Evolutionary conservation across 768 basidiomycete genomes (phyloP), one percentile per base, ranked within the genome.

Genomic region (Mycena galericulata): DNA sequence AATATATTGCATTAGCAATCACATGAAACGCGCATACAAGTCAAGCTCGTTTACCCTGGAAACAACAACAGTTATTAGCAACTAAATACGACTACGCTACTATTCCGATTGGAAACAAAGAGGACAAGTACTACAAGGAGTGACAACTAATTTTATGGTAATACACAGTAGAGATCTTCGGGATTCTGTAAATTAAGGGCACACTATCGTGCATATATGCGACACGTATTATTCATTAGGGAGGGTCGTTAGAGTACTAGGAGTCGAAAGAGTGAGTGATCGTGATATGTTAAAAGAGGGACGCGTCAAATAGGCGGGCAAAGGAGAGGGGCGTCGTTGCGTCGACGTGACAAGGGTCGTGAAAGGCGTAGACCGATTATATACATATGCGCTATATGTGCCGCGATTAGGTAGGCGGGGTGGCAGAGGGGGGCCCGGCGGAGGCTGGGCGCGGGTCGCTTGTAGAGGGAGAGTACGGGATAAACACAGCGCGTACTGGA

Each of bases 401-500:
- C 27, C 49, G 24, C 58, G 53, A 58, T 70, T 61, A 62, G 30
- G 59, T 17, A 41, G 57, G 43, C 26, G 51, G 47, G 43, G 65
- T 8, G 57, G 62, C 59, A 36, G 56, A 22, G 47, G 58, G 57
- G 46, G 60, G 57, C 17, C 54, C 58, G 32, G 59, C 26, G 43
- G 63, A 54, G 74, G 69, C 72, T 68, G 64, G 40, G 72, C 75
- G 38, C 73, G 75, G 27, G 74, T 71, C 56, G 60, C 65, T 46
- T 68, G 72, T 43, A 75, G 72, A 40, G 15, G 75, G 73, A 40
- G 80, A 72, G 68, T 75, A 79, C 10, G 82, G 79, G n/a, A 84
- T 71, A 64, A 83, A 82, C 11, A 78, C 80, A 62, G 83, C 81
- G 69, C 87, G 86, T 53, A 88, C 82, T 36, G 87, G 86, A 73